Evolutionary conservation across 108 stramenopile species (phyloP).

Genomic region (Mediolabrus comicus): DNA sequence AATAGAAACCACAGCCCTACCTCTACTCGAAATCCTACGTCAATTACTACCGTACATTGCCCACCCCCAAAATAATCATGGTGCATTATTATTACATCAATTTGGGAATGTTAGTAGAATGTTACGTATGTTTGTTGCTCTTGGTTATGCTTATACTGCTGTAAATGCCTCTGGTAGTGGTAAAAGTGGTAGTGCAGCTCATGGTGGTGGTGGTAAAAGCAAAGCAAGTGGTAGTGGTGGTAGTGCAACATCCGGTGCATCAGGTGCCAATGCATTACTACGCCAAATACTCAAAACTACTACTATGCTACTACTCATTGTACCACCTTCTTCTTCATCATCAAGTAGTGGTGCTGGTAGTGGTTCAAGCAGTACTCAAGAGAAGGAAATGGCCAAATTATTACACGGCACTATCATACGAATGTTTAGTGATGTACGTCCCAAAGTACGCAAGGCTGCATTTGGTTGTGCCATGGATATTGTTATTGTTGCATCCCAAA

Average conservation of each 20-base stretch:
- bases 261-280: constrained; percentile 27
- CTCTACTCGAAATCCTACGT: constrained; percentile 62
- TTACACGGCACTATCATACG: constrained; percentile 51
- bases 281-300: constrained; percentile 32
- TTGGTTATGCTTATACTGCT: constrained; percentile 26
- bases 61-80: constrained; percentile 24
- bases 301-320: constrained; percentile 13
- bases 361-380: constrained; percentile 7
- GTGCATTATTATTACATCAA: constrained; percentile 46
- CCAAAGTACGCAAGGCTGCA: constrained; percentile 60
- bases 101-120: constrained; percentile 49
- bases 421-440: constrained; percentile 51
- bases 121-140: constrained; percentile 52
- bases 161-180: no score
- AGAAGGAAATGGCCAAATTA: constrained; percentile 39
- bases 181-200: no score
- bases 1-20: constrained; percentile 25
- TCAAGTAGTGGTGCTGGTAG: constrained; percentile 25
- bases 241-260: not conserved
- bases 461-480: constrained; percentile 45
- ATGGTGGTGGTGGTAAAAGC: no score
- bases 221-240: not conserved
- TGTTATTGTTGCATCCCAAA: constrained; percentile 29
- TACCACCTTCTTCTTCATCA: constrained; percentile 11
- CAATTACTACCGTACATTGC: constrained; percentile 52